Evolutionary conservation across 2,329 filamentous ascomycete genomes (phyloP).

Genomic region (Botrytis byssoidea): DNA sequence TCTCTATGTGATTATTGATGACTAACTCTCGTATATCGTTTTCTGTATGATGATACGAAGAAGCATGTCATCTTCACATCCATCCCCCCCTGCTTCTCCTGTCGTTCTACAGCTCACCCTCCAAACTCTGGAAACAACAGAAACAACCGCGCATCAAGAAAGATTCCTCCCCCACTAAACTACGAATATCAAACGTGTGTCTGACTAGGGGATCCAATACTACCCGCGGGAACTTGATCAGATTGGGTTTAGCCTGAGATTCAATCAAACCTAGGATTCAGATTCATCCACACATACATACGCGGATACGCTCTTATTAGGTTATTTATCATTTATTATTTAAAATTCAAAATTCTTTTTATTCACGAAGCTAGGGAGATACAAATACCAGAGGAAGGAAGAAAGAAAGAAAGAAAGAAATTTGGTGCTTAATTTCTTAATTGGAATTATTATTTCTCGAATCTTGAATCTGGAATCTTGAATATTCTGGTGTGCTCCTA

Average conservation of each 20-base stretch:
- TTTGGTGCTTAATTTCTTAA: not conserved
- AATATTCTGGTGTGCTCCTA: not conserved
- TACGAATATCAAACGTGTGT: conserved; percentile 13
- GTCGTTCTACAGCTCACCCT: too few relatives aligned
- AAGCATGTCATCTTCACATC: not conserved
- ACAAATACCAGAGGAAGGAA: not conserved
- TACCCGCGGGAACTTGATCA: not conserved
- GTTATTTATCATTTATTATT: not conserved
- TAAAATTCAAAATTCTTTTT: not conserved
- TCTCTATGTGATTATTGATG: not conserved
- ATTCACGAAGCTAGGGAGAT: not conserved
- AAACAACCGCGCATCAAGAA: not conserved
- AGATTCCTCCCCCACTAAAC: not conserved
- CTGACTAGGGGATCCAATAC: not conserved
- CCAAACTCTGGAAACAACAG: not conserved
- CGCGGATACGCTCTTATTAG: not conserved
- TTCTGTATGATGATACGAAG: not conserved
- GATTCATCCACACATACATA: not conserved
- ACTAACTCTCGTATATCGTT: not conserved
- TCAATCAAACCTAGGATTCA: not conserved
- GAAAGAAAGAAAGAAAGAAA: not conserved
- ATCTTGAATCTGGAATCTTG: too few relatives aligned
- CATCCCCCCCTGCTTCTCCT: not conserved
- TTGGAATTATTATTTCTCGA: not conserved
- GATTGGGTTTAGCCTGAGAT: not conserved